These are phyloP conservation scores for Heliosperma pusillum DNA, from an alignment of 148 eudicot genomes.

Conservation along the genomic window DNA sequence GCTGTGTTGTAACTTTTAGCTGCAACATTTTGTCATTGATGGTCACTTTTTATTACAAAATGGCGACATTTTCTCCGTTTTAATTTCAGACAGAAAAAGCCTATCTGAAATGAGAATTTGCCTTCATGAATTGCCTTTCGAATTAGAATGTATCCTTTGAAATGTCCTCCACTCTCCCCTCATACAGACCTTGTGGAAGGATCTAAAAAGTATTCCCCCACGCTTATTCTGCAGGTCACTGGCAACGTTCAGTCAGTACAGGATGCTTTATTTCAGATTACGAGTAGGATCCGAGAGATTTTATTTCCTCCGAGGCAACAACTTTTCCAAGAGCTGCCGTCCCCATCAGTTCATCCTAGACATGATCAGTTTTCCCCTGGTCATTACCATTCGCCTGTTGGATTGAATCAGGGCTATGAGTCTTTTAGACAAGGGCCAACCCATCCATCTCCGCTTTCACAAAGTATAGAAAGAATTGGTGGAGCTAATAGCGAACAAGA, in stretches of 20 bases:
- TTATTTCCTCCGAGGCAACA: constrained; percentile 35
- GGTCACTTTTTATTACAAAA: no score
- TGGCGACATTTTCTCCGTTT: no score
- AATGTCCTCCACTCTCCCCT: not conserved
- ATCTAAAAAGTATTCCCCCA: constrained; percentile 3
- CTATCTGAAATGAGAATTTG: no score
- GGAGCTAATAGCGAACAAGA: constrained; percentile 30
- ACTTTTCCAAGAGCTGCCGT: constrained; percentile 36
- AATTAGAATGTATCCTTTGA: not conserved
- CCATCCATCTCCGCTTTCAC: constrained; percentile 30
- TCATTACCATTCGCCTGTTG: constrained; percentile 42
- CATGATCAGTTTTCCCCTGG: constrained; percentile 51
- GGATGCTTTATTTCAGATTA: constrained; percentile 59
- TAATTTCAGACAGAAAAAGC: no score
- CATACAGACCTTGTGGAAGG: not conserved
- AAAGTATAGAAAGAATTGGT: constrained; percentile 35
- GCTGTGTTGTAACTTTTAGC: no score
- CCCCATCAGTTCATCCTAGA: constrained; percentile 50
- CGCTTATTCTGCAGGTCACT: constrained; percentile 33
- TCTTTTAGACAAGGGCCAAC: constrained; percentile 29
- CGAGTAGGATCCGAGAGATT: constrained; percentile 53
- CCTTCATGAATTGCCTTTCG: not conserved
- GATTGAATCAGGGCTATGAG: constrained; percentile 33
- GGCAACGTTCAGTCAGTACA: constrained; percentile 57
- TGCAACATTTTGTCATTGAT: no score